Evolutionary conservation across 2,329 filamentous ascomycete genomes (phyloP), one percentile per base, ranked within the genome.

Genomic region (Sclerotinia sclerotiorum): DNA sequence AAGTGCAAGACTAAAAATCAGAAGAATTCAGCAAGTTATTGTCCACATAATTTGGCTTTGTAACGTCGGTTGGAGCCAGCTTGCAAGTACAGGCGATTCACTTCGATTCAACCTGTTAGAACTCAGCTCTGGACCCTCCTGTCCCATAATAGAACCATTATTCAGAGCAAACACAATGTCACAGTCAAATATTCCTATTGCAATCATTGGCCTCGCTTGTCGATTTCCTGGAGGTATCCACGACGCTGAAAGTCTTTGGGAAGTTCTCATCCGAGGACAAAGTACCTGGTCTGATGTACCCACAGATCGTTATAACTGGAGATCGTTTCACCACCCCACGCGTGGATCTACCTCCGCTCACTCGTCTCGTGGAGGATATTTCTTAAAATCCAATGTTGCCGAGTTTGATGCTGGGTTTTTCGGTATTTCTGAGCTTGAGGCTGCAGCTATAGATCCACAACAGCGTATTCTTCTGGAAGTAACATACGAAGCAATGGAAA

Each of bases 211-310:
- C 2, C 8, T 52, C 5, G 60, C n/a, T 52, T 63, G 60, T 24
- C 27, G 46, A 24, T 63, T 63, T 19, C 60, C 60, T 19, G 46
- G 60, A 17, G 46, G 21, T 51, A 32, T 27, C 17, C 17, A 32
- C 13, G 21, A 51, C 24, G 27, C 60, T 15, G 27, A 32, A 15
- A 75, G 77, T 61, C 76, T 79, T 58, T 79, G 77, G 77, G 74
- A 77, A 68, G 81, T 93, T 10, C 82, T 93, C 27, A 85, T 87
- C 75, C 87, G 89, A 77, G 90, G 90, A 17, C 83, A 92, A 11
- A 90, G 92, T 76, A 90, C 91, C 42, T 89, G 92, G 76, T 83
- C 76, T 51, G 78, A 79, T 70, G 76, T 83, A 6, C 89, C 90
- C 1, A 77, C 84, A 4, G 88, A 92, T 73, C 85, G 90, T 15